These are phyloP conservation scores for Curvularia hawaiiensis DNA, from an alignment of 2,329 filamentous ascomycete species.

Conservation along the genomic window DNA sequence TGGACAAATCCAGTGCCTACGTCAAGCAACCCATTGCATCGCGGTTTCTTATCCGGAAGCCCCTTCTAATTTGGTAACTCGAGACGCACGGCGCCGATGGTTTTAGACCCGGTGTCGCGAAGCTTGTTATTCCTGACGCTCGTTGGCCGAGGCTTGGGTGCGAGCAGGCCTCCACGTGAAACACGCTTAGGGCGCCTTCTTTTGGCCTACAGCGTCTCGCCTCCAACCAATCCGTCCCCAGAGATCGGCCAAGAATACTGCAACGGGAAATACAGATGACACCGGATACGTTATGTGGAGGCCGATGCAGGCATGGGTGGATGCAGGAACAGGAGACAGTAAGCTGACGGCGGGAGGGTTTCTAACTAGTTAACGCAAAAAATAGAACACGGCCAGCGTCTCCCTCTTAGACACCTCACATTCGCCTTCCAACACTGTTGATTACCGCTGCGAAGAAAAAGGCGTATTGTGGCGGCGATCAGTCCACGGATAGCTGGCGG, in stretches of 20 bases:
- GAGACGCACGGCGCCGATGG: conserved; percentile 14
- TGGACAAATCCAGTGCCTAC: background rate
- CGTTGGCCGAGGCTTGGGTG: conserved; percentile 16
- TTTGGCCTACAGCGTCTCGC: conserved; percentile 20
- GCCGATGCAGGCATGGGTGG: conserved; percentile 8
- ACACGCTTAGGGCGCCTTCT: conserved; percentile 21
- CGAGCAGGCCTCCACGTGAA: conserved; percentile 25
- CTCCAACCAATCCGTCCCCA: conserved; percentile 13
- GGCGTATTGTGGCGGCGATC: background rate
- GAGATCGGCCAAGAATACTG: conserved; percentile 11
- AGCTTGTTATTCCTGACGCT: conserved; percentile 27
- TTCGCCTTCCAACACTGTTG: background rate
- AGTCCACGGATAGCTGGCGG: conserved; percentile 4
- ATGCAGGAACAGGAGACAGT: conserved; percentile 8
- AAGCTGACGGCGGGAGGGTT: background rate
- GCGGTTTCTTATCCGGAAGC: conserved; percentile 1
- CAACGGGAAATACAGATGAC: conserved; percentile 11
- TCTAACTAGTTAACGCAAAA: conserved; percentile 9
- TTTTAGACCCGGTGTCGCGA: conserved; percentile 10
- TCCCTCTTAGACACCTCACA: background rate
- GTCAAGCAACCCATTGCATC: background rate
- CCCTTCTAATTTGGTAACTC: conserved; percentile 15
- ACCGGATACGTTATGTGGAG: conserved; percentile 10
- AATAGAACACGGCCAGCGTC: conserved; percentile 4
- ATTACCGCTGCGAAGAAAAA: background rate